Percentiles rank a stretch among this genome's conserved stretches.
These are phyloP conservation scores for Tetracladium marchalianum DNA, from an alignment of 495 filamentous ascomycete genomes.

Conservation along the genomic window DNA sequence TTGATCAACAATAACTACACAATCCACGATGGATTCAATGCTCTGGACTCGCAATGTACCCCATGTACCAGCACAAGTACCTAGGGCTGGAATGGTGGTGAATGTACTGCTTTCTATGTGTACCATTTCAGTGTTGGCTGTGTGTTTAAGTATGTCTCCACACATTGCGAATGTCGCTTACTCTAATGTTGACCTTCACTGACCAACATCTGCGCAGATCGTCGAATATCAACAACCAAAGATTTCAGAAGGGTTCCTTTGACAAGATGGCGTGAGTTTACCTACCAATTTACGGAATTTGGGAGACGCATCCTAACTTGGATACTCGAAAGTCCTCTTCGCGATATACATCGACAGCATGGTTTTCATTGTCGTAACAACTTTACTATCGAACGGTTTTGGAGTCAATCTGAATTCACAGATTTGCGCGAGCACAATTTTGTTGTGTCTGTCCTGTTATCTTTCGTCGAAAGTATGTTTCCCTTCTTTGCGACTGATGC, in stretches of 20 bases:
- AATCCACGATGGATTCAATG: no score
- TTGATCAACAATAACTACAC: no score
- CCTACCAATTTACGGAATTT: not conserved
- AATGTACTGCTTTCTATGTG: not conserved
- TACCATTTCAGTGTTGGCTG: not conserved
- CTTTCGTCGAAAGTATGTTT: slow-evolving; percentile 36
- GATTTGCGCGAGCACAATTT: slow-evolving; percentile 36
- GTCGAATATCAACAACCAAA: not conserved
- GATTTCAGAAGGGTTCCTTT: slow-evolving; percentile 1
- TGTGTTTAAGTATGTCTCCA: not conserved
- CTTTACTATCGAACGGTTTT: slow-evolving; percentile 35
- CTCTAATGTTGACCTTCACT: not conserved
- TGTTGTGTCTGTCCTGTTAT: slow-evolving; percentile 34
- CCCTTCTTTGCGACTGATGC: not conserved
- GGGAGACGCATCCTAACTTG: not conserved
- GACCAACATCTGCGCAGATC: not conserved
- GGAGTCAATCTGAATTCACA: slow-evolving; percentile 29
- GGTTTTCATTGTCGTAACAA: slow-evolving; percentile 39
- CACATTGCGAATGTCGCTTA: not conserved
- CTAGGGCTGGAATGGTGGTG: not conserved
- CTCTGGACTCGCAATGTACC: no score
- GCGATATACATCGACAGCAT: slow-evolving; percentile 40
- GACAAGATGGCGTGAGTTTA: slow-evolving; percentile 7
- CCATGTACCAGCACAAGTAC: not conserved
- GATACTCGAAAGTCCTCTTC: slow-evolving; percentile 30